These are phyloP conservation scores for Colletotrichum incanum DNA, from an alignment of 2,329 filamentous ascomycete genomes.

Conservation along the genomic window DNA sequence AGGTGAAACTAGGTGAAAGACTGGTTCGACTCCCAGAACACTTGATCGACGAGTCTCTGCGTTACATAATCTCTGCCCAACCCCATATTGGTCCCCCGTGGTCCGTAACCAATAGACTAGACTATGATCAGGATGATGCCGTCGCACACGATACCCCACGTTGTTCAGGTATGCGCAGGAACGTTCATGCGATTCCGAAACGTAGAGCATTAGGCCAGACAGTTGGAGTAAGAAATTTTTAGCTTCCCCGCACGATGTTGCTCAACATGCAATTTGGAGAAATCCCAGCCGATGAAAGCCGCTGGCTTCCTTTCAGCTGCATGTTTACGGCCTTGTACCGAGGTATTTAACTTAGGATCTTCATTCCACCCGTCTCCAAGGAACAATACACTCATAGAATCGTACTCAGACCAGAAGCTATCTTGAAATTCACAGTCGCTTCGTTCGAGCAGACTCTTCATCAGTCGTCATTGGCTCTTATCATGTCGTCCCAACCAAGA, in stretches of 20 bases:
- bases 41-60: background rate
- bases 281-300: background rate
- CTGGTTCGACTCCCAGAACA: background rate
- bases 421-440: background rate
- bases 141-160: background rate
- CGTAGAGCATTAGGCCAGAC: background rate
- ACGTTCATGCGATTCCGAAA: background rate
- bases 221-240: too few relatives aligned
- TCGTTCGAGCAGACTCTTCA: background rate
- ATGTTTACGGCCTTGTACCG: background rate
- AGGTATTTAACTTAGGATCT: background rate
- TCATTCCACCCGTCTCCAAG: background rate
- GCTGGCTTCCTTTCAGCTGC: background rate
- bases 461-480: rapidly evolving
- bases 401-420: too few relatives aligned
- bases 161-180: background rate
- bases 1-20: background rate
- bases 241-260: background rate
- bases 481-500: background rate
- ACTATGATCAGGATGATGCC: background rate
- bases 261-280: background rate
- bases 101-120: background rate
- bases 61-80: too few relatives aligned
- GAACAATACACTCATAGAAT: background rate
- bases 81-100: background rate